Conservation (phyloP, 2,329 filamentous ascomycete genomes). For the Penicillium sumatraense region DNA sequence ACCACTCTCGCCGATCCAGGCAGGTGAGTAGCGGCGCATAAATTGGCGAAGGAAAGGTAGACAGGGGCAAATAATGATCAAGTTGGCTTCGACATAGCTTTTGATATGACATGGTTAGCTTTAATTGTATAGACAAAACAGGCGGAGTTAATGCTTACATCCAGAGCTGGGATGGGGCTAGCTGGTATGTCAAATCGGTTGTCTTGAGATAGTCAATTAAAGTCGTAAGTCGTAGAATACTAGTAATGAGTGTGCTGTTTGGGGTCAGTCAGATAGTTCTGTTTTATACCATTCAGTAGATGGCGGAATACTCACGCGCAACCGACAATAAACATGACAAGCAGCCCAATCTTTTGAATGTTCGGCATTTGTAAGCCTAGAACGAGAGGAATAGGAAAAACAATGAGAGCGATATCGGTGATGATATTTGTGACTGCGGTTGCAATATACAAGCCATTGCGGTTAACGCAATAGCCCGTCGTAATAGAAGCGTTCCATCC, state of each 20-base stretch:
- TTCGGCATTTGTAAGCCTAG: constrained; percentile 22
- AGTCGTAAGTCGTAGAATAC: constrained; percentile 25
- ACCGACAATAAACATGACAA: constrained; percentile 27
- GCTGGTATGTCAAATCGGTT: constrained; percentile 14
- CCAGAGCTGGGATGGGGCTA: constrained; percentile 19
- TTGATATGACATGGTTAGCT: not conserved
- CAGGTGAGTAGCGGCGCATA: constrained; percentile 25
- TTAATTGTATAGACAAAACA: too few species aligned
- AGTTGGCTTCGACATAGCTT: constrained; percentile 32
- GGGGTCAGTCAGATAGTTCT: not conserved
- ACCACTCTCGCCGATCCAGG: constrained; percentile 21
- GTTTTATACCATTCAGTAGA: too few species aligned
- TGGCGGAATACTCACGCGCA: constrained; percentile 25
- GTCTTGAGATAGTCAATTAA: constrained; percentile 18
- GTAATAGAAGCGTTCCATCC: constrained; percentile 21
- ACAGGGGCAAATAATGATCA: constrained; percentile 31
- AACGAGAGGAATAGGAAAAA: constrained; percentile 26
- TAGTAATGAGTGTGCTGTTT: constrained; percentile 22
- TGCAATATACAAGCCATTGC: constrained; percentile 22
- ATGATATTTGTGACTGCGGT: constrained; percentile 27
- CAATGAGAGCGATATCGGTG: constrained; percentile 27
- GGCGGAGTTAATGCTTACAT: constrained; percentile 15
- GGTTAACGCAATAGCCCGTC: constrained; percentile 22
- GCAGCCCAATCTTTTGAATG: constrained; percentile 26
- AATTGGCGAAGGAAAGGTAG: constrained; percentile 31